Evolutionary conservation across 768 basidiomycete species (phyloP).

Genomic region (Pholiota microspora): DNA sequence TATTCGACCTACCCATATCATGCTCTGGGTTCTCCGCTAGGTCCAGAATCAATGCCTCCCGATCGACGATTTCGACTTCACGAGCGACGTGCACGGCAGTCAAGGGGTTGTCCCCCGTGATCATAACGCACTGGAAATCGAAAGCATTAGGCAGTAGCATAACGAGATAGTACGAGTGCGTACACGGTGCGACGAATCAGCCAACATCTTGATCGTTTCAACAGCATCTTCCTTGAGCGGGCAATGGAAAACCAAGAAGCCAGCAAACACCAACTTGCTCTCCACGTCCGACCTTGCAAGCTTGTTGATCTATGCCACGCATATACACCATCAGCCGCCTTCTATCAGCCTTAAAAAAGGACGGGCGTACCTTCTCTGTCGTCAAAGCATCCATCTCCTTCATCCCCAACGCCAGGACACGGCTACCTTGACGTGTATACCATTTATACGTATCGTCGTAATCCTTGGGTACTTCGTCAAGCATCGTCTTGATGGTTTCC

Average conservation of each 20-base stretch:
- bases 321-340: background rate
- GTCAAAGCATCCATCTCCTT: slow-evolving; percentile 77
- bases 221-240: slow-evolving; percentile 94
- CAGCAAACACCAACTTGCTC: slow-evolving; percentile 77
- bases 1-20: slow-evolving; percentile 55
- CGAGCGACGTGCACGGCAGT: slow-evolving; percentile 95
- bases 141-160: background rate
- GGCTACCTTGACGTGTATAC: slow-evolving; percentile 89
- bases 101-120: slow-evolving; percentile 97
- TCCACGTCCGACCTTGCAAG: slow-evolving; percentile 83
- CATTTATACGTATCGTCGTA: slow-evolving; percentile 97
- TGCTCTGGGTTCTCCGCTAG: slow-evolving; percentile 74
- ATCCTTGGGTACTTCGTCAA: slow-evolving; percentile 62
- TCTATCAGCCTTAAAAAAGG: background rate
- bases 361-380: slow-evolving; percentile 61
- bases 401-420: slow-evolving; percentile 88
- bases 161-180: slow-evolving; percentile 26
- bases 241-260: slow-evolving; percentile 98
- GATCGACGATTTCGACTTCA: slow-evolving; percentile 96
- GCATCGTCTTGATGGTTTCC: slow-evolving; percentile 92
- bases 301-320: slow-evolving; percentile 76
- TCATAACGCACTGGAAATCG: slow-evolving; percentile 86
- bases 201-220: slow-evolving; percentile 87
- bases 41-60: slow-evolving; percentile 92
- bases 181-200: slow-evolving; percentile 95